Percentiles rank a stretch among this genome's conserved stretches.
Evolutionary conservation across 345 rosid genomes (phyloP).

Genomic region (Salix viminalis): DNA sequence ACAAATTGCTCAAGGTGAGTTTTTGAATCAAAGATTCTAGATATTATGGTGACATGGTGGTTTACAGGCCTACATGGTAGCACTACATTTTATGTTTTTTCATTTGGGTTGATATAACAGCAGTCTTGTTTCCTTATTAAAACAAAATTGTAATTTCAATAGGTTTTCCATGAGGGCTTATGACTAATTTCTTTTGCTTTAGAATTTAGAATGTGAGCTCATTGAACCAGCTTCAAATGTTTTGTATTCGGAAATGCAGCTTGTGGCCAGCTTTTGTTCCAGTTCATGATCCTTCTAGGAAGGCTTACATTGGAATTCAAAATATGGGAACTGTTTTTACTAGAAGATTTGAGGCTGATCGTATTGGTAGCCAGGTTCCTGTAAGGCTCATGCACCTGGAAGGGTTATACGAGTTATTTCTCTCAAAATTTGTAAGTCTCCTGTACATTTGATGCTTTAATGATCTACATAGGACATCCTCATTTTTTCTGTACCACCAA

Average conservation of each 20-base stretch:
- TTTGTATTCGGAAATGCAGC: slow-evolving; percentile 40
- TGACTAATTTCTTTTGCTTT: background rate
- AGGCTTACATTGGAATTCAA: slow-evolving; percentile 90
- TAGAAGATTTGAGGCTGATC: slow-evolving; percentile 92
- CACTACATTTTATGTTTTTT: background rate
- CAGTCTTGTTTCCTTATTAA: background rate
- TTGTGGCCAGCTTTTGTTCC: slow-evolving; percentile 98
- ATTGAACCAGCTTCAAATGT: background rate
- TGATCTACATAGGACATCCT: background rate
- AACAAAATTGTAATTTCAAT: background rate
- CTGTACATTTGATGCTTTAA: background rate
- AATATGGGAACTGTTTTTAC: slow-evolving; percentile 86
- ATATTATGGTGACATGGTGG: slow-evolving; percentile 7
- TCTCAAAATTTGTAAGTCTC: slow-evolving; percentile 89
- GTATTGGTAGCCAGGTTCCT: slow-evolving; percentile 88
- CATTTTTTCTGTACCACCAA: background rate
- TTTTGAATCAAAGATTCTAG: slow-evolving; percentile 19
- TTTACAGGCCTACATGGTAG: background rate
- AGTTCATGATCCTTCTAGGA: slow-evolving; percentile 87
- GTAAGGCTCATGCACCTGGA: slow-evolving; percentile 92
- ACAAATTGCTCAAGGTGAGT: slow-evolving; percentile 84
- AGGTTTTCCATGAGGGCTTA: background rate
- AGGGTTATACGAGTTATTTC: slow-evolving; percentile 85
- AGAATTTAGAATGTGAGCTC: background rate
- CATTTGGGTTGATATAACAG: background rate